Conservation (phyloP, 2,329 filamentous ascomycete species). For the Esteya vermicola region DNA sequence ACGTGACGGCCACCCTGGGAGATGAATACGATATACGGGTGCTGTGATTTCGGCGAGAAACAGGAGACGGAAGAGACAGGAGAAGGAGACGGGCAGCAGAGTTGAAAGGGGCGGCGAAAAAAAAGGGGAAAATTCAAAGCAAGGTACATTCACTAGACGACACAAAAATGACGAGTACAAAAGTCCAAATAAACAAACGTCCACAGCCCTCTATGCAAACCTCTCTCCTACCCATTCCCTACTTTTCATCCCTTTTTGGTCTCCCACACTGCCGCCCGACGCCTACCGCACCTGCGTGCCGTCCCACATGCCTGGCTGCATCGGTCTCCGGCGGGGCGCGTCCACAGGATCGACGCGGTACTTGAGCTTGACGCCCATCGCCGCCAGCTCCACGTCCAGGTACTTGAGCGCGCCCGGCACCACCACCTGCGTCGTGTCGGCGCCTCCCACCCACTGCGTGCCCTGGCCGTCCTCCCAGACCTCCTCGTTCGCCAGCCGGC, state of each 20-base stretch:
- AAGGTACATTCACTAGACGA: too few relatives aligned
- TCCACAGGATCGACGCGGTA: conserved; percentile 58
- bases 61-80: too few relatives aligned
- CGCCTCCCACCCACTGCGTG: conserved; percentile 71
- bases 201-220: too few relatives aligned
- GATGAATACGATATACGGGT: too few relatives aligned
- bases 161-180: too few relatives aligned
- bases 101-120: too few relatives aligned
- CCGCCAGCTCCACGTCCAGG: conserved; percentile 85
- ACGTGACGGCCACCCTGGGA: too few relatives aligned
- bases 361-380: conserved; percentile 93
- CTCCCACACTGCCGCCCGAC: neutral
- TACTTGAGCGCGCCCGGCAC: conserved; percentile 88
- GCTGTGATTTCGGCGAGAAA: too few relatives aligned
- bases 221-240: neutral
- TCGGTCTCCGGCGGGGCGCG: conserved; percentile 36
- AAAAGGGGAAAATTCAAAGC: too few relatives aligned
- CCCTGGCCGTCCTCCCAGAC: conserved; percentile 91
- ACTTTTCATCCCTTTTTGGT: neutral
- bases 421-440: conserved; percentile 80
- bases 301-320: conserved; percentile 21
- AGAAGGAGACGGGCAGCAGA: too few relatives aligned
- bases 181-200: too few relatives aligned
- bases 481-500: conserved; percentile 20
- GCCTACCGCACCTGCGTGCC: conserved; percentile 4